Percentiles rank a stretch among this genome's conserved stretches.
These are phyloP conservation scores for Eremochloa ophiuroides DNA, from an alignment of 176 grass and related monocot genomes.

Conservation along the genomic window DNA sequence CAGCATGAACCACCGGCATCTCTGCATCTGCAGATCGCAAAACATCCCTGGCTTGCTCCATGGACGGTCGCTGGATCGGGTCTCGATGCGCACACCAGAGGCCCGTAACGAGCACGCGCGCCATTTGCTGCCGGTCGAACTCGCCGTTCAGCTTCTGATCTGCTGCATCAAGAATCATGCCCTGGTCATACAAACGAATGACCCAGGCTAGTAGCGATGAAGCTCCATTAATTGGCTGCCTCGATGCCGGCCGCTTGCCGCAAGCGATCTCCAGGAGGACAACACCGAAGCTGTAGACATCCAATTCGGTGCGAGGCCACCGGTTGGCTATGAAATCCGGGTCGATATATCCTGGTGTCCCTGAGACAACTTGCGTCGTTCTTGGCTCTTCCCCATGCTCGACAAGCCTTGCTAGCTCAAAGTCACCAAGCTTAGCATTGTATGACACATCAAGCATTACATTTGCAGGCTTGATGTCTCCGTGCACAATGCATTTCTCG, in stretches of 20 bases:
- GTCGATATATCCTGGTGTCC: slow-evolving; percentile 16
- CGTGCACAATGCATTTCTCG: not conserved
- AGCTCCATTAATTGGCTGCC: not conserved
- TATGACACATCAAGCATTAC: not conserved
- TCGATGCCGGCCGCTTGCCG: not conserved
- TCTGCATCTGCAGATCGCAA: not conserved
- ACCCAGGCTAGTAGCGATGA: not conserved
- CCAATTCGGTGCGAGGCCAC: not conserved
- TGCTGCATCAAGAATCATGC: not conserved
- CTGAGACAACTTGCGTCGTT: not conserved
- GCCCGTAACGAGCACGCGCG: not conserved
- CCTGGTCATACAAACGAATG: not conserved
- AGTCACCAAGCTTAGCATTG: slow-evolving; percentile 26
- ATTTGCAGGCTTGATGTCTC: slow-evolving; percentile 25
- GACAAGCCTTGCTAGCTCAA: slow-evolving; percentile 7
- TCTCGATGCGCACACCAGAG: not conserved
- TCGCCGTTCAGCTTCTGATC: slow-evolving; percentile 1
- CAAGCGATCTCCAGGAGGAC: slow-evolving; percentile 12
- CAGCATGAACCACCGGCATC: not conserved
- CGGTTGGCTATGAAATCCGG: not conserved
- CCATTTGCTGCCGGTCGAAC: not conserved
- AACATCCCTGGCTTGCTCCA: not conserved
- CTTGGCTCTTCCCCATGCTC: not conserved
- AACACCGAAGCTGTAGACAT: slow-evolving; percentile 10
- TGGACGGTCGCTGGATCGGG: not conserved